Conservation (phyloP, 306 rosid genomes). For the Astragalus membranaceus region DNA sequence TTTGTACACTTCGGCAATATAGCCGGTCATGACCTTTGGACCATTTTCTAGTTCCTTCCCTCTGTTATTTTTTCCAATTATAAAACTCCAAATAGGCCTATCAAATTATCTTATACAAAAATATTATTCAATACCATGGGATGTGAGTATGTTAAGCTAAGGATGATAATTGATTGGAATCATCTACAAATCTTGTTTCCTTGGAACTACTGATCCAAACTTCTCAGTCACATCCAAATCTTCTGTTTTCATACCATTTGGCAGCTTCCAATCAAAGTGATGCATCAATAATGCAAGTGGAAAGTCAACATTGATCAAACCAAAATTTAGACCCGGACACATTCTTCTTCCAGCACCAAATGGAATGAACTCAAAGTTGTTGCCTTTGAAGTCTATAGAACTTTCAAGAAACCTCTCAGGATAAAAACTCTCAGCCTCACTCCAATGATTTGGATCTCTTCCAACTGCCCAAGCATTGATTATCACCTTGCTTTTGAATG, state of each 20-base stretch:
- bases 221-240: too few species aligned
- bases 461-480: conserved; percentile 33
- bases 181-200: too few species aligned
- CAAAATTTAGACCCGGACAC: conserved; percentile 8
- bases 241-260: too few species aligned
- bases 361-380: conserved; percentile 18
- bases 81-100: too few species aligned
- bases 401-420: conserved; percentile 11
- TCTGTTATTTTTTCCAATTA: too few species aligned
- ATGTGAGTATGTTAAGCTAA: too few species aligned
- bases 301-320: neutral
- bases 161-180: too few species aligned
- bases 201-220: too few species aligned
- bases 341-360: conserved; percentile 40
- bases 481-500: conserved; percentile 13
- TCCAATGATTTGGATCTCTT: conserved; percentile 29
- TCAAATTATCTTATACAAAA: conserved; percentile 25
- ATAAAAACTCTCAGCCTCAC: neutral
- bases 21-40: too few species aligned
- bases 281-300: conserved; percentile 13
- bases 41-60: too few species aligned
- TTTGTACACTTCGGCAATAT: too few species aligned
- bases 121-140: neutral
- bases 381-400: conserved; percentile 8
- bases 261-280: conserved; percentile 23